Evolutionary conservation across 768 basidiomycete genomes (phyloP), one percentile per base, ranked within the genome.

Genomic region (Rhizopogon rudus): DNA sequence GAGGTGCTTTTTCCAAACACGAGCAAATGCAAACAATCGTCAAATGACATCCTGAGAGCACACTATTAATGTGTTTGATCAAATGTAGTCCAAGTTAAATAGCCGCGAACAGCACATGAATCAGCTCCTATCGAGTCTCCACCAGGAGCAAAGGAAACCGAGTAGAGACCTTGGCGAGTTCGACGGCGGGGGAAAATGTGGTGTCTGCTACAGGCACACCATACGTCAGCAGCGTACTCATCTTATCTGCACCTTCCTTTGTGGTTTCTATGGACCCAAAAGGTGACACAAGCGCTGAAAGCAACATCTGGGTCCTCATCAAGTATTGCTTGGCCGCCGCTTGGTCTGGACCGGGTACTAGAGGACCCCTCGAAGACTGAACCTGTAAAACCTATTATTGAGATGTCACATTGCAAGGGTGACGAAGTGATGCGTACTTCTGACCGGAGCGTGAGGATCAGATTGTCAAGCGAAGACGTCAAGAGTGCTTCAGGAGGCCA

Each of bases 101-200:
- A 49, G 33, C 22, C 20, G 20, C 53, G 52, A 45, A 57, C 55
- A 40, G 33, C 53, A 40, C 37, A 42, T 53, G 31, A 55, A 58
- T 62, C 43, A 54, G 37, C 54, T 59, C 56, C 43, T 60, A 69
- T 56, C 65, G 61, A 53, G 51, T 48, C 52, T 81, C 85, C 55
- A 88, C 76, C 54, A 91, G 75, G 44, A 93, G 71, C 64, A 91
- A 73, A 14, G 88, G 88, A 70, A 93, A 90, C 55, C 91, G 77
- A 42, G 87, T 77, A 40, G 84, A 83, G 16, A 88, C 82, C 60
- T 87, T 88, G 20, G 83, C 86, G 33, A 88, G 67, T 40, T 86
- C 81, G 42, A 90, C 64, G 29, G 82, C 80, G 39, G 83, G 71
- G 50, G 82, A 78, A 63, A 82, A 81, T 25, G 78, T 74, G 56